Evolutionary conservation across 768 basidiomycete genomes (phyloP).

Genomic region (Myochromella boudieri): DNA sequence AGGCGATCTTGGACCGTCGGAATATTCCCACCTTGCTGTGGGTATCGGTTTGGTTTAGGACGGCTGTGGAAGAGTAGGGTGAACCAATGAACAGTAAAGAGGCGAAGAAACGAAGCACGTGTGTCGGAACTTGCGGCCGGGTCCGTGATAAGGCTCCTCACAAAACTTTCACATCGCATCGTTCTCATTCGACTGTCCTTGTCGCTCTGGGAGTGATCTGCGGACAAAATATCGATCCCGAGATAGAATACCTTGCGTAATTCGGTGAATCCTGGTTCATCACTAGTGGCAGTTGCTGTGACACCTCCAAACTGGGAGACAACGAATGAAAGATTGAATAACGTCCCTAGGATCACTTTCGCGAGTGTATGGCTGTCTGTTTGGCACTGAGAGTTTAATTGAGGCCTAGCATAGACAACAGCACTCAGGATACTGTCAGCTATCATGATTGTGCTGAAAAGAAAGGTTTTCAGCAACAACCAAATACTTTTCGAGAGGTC

Average conservation of each 20-base stretch:
- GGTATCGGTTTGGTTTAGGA: slow-evolving; percentile 5
- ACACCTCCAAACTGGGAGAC: slow-evolving; percentile 81
- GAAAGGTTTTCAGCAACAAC: slow-evolving; percentile 68
- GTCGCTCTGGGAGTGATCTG: slow-evolving; percentile 27
- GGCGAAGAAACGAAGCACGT: slow-evolving; percentile 9
- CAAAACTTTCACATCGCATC: slow-evolving; percentile 29
- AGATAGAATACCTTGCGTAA: slow-evolving; percentile 76
- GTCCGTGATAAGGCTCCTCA: slow-evolving; percentile 21
- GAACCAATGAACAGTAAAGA: neutral
- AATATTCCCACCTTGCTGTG: slow-evolving; percentile 1
- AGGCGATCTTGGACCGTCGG: slow-evolving; percentile 51
- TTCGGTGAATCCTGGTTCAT: slow-evolving; percentile 61
- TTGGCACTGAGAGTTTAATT: slow-evolving; percentile 17
- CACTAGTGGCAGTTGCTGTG: slow-evolving; percentile 39
- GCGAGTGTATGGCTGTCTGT: slow-evolving; percentile 41
- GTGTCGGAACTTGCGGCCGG: slow-evolving; percentile 9
- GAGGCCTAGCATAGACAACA: slow-evolving; percentile 50
- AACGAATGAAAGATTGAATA: slow-evolving; percentile 73
- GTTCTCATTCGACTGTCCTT: slow-evolving; percentile 21
- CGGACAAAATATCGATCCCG: slow-evolving; percentile 69
- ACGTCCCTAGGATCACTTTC: slow-evolving; percentile 48
- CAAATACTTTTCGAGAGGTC: slow-evolving; percentile 54
- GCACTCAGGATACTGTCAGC: slow-evolving; percentile 59
- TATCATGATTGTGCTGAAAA: slow-evolving; percentile 76
- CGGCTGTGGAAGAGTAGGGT: slow-evolving; percentile 6